Conservation (phyloP, 805 yeast genomes). For the Zygoascus ofunaensis region DNA sequence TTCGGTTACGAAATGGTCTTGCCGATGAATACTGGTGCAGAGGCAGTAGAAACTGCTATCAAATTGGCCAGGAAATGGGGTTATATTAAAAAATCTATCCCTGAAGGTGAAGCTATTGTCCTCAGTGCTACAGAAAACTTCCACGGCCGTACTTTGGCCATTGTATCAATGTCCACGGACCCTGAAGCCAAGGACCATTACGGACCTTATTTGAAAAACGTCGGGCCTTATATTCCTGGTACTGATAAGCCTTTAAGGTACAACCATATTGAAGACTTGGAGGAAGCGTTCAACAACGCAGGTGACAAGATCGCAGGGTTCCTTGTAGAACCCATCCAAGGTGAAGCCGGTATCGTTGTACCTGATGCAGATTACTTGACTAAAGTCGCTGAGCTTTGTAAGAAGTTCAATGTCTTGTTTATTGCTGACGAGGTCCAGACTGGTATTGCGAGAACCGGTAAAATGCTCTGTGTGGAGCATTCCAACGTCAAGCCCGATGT, state of each 20-base stretch:
- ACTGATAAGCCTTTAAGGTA: slow-evolving; percentile 60
- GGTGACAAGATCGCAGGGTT: slow-evolving; percentile 90
- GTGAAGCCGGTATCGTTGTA: slow-evolving; percentile 96
- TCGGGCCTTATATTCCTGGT: slow-evolving; percentile 80
- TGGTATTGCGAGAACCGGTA: slow-evolving; percentile 96
- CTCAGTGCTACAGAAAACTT: slow-evolving; percentile 83
- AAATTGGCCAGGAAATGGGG: slow-evolving; percentile 98
- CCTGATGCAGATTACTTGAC: slow-evolving; percentile 78
- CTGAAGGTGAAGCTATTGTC: slow-evolving; percentile 75
- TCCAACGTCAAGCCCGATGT: slow-evolving; percentile 79
- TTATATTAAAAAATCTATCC: slow-evolving; percentile 75
- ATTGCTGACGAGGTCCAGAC: slow-evolving; percentile 97
- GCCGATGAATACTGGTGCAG: slow-evolving; percentile 99
- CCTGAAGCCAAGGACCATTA: slow-evolving; percentile 82
- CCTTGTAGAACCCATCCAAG: slow-evolving; percentile 91
- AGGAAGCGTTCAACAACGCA: slow-evolving; percentile 66
- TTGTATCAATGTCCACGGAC: slow-evolving; percentile 93
- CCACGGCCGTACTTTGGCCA: slow-evolving; percentile 94
- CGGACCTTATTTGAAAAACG: slow-evolving; percentile 81
- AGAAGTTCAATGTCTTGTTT: slow-evolving; percentile 73
- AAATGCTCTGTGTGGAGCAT: slow-evolving; percentile 86
- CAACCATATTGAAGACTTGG: slow-evolving; percentile 80
- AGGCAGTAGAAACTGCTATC: slow-evolving; percentile 92
- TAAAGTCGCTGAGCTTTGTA: slow-evolving; percentile 64
- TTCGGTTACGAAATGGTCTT: slow-evolving; percentile 86